Evolutionary conservation across 306 rosid genomes (phyloP).

Genomic region (Quercus bicolor): DNA sequence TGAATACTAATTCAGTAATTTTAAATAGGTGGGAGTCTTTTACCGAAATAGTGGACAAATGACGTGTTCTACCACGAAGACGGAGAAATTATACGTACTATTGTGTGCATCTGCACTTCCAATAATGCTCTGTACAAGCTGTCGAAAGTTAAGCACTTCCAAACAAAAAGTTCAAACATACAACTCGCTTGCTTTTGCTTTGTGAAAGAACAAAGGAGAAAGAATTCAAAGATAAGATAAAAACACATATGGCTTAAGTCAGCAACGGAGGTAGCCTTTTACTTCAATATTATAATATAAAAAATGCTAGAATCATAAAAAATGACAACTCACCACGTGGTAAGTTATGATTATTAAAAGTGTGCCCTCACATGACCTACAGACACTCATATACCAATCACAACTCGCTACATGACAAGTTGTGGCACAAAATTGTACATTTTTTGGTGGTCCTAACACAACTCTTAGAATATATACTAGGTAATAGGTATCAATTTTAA

Average conservation of each 20-base stretch:
- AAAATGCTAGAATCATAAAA: fast-evolving
- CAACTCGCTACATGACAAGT: fast-evolving
- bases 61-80: no score
- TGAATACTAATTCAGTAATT: no score
- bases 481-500: no score
- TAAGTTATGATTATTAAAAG: fast-evolving
- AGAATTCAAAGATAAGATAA: not conserved
- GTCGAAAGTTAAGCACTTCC: not conserved
- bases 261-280: not conserved
- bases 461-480: no score
- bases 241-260: not conserved
- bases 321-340: fast-evolving
- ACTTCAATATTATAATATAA: no score
- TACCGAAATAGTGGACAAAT: no score
- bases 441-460: no score
- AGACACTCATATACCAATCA: fast-evolving
- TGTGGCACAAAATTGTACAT: fast-evolving
- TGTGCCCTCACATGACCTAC: fast-evolving
- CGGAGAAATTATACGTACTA: no score
- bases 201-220: not conserved
- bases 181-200: not conserved
- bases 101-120: not conserved
- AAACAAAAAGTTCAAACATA: no score
- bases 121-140: not conserved
- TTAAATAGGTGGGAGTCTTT: no score